Evolutionary conservation across 108 stramenopile genomes (phyloP), one percentile per base, ranked within the genome.

Genomic region (Hondaea fermentalgiana): DNA sequence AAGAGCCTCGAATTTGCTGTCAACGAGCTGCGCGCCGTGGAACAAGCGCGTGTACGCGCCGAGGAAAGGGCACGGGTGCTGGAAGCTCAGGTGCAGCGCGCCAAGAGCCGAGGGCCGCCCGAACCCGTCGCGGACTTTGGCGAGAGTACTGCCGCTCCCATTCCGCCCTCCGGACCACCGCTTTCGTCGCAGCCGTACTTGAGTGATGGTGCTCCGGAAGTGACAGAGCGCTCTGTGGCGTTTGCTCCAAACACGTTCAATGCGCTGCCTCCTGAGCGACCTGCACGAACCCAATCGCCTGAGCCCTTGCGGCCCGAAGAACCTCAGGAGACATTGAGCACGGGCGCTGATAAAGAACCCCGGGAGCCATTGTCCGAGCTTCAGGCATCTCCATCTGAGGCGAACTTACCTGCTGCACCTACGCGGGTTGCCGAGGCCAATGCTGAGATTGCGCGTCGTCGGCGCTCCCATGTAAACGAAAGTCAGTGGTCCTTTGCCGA

Each of bases 401-500:
- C n/a, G 12, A 21, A 21, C 35, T 6, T 64, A 6, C 60, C 60
- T 35, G 25, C 60, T 5, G 60, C 25, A 5, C 60, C 60, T 0
- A 0, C 55, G 55, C 55, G 12, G 0, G 55, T 10, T 12, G 60
- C 35, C 8, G 12, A 10, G 8, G 60, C 60, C 5, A 21, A 5
- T 5, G 60, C 60, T 5, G 35, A 64, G 8, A 35, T 64, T 64
- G 60, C 60, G 29, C 25, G 60, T 12, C 60, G 60, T 6, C 60
- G 60, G 60, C 60, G 60, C 19, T 45, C 72, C 5, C 21, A 51
- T 14, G 49, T 51, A 0, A 83, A 83, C 49, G 72, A 51, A 51
- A 83, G 72, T 51, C 72, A 83, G 49, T 83, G 72, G 72, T 83
- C 72, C 16, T 51, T 83, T 51, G 72, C 72, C 35, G 72, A 83